Evolutionary conservation across 495 filamentous ascomycete genomes (phyloP).

Genomic region (Aspergillus carlsbadensis): DNA sequence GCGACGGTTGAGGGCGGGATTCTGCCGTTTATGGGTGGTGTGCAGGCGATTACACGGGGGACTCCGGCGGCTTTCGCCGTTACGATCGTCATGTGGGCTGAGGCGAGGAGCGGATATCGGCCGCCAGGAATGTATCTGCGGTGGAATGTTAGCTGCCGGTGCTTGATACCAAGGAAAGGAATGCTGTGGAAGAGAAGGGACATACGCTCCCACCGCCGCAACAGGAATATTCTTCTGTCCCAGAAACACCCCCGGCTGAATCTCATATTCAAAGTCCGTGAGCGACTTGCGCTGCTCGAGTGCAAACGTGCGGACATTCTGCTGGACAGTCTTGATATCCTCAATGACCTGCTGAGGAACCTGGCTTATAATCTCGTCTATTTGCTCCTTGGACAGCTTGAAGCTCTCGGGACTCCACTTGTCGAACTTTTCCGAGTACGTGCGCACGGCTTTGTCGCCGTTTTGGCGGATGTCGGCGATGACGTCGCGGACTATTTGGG

Average conservation of each 20-base stretch:
- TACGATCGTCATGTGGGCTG: constrained; percentile 57
- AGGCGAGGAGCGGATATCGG: constrained; percentile 54
- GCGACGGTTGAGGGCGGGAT: constrained; percentile 51
- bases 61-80: constrained; percentile 57
- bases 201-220: constrained; percentile 31
- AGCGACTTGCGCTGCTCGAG: constrained; percentile 43
- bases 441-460: constrained; percentile 47
- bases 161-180: not conserved
- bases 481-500: constrained; percentile 44
- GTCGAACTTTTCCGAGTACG: constrained; percentile 55
- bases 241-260: constrained; percentile 46
- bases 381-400: constrained; percentile 32
- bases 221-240: constrained; percentile 52
- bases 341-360: constrained; percentile 43
- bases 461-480: constrained; percentile 47
- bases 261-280: constrained; percentile 49
- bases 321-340: constrained; percentile 53
- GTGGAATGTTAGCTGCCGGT: too few relatives aligned
- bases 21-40: constrained; percentile 50
- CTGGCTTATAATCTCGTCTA: constrained; percentile 21
- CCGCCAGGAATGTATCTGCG: constrained; percentile 52
- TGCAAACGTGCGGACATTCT: constrained; percentile 50
- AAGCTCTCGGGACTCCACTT: constrained; percentile 51
- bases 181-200: not conserved
- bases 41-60: constrained; percentile 48